Base-by-base conservation (phyloP, 495 filamentous ascomycete species). In the Lindgomyces ingoldianus region DNA sequence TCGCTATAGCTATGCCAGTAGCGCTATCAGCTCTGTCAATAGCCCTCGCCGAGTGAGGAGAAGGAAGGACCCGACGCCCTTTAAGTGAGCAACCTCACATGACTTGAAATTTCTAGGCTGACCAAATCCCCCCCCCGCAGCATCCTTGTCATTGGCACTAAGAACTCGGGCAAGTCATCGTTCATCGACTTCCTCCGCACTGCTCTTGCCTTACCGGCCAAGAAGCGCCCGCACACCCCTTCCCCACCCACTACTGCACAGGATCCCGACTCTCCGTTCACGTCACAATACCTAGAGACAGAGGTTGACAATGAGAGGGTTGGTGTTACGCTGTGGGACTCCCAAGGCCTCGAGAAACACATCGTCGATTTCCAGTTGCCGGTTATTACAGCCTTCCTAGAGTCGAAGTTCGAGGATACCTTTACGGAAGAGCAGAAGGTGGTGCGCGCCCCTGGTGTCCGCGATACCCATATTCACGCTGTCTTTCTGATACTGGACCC, bases 351-450 rank as follows among this genome's bases (percentile, higher is more conserved):
- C 57, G 93, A 98, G 78, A 92, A 90, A 81, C 91, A 90, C 74
- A 84, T 96, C 25, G 91, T 95, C 46, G 94, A 97, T 75, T 80
- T 98, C 52, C 94, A 98, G 76, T 79, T 98, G 60, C 89, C 93
- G 54, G 91, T 93, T 64, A 91, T 96, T 76, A 87, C 89, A 25
- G 83, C 87, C 12, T 98, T 98, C 80, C 79, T 98, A 56, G 94
- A 98, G 78, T 93, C 89, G 76, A 98, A 98, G 74, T 98, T 98
- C 65, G 93, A 98, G 74, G 95, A 98, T 72, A 98, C 94, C 0
- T 93, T 98, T 74, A 87, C 86, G 33, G 94, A 98, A 77, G 94
- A 98, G 81, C 96, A 95, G 83, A 97, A 96, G 80, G 93, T 98
- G 36, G 79, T 96, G 50, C 88, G 94, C 67, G 90, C 93, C 54